phyloP scores from a whole-genome alignment of 2,329 filamentous ascomycete species.

The Fusarium nisikadoi region DNA sequence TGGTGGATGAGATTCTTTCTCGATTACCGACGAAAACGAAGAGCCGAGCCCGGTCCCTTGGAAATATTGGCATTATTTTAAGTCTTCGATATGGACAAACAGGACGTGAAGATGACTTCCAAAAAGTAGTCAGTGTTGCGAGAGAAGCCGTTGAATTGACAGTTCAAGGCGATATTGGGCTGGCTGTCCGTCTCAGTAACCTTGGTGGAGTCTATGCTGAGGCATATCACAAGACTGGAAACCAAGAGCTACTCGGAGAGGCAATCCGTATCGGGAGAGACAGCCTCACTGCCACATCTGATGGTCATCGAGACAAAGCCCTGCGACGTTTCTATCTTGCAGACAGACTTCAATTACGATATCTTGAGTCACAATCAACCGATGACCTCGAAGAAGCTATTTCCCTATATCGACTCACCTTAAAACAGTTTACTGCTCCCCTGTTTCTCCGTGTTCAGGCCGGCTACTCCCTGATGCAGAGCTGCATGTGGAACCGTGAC shows the following conservation, averaged over 20 bases:
- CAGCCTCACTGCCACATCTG: neutral
- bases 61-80: neutral
- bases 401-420: neutral
- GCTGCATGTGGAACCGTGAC: neutral
- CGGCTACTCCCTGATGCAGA: neutral
- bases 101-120: neutral
- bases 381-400: neutral
- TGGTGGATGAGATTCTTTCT: neutral
- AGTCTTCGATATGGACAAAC: neutral
- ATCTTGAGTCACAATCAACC: neutral
- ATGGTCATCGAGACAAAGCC: neutral
- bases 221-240: neutral
- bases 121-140: neutral
- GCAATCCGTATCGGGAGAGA: neutral
- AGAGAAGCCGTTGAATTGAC: neutral
- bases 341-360: neutral
- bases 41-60: neutral
- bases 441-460: neutral
- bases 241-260: neutral
- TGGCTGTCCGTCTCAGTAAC: neutral
- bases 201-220: fast-evolving
- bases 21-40: neutral
- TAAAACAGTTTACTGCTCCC: neutral
- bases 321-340: neutral
- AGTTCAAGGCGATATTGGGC: neutral